Base-by-base conservation (phyloP, 2,329 filamentous ascomycete genomes). In the Venturia aucupariae region DNA sequence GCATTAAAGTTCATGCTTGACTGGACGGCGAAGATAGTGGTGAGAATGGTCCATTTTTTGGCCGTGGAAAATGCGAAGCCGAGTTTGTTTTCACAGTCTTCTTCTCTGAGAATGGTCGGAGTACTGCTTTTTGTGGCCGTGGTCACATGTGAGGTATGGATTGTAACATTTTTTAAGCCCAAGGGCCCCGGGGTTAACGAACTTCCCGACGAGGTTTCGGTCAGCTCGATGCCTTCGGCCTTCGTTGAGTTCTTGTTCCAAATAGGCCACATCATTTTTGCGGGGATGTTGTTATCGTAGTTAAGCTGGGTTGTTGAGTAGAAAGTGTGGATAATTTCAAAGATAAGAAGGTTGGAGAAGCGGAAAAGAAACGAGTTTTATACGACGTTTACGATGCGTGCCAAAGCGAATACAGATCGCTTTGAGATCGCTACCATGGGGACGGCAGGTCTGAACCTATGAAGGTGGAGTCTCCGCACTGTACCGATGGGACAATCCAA, bases 1-100 rank as follows among this genome's bases (percentile, higher is more conserved):
- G 81, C 79, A 68, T 84, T 84, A 69, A 81, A 79, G 70, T 84
- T 84, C 75, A 82, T 82, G 19, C 76, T 79, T 30, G 80, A 77
- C 67, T 83, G 81, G 10, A 83, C 79, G 46, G 78, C 71, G 71
- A 83, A 82, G 68, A 83, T 80, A 66, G 80, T 75, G 32, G 72
- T 73, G 42, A 84, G 75, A 62, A 82, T 80, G 66, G 72, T 72
- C 82, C 79, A 82, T 70, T 83, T 84, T 68, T 80, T 81, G 73
- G 72, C 74, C 4, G 70, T 69, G 0, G 80, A 71, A 69, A 76
- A 83, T 24, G 70, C 69, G 68, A 77, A 79, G 11, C 76, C 81
- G 1, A 82, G 78, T 30, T 73, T 70, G 19, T 78, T 71, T 63
- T 77, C 76, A 66, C 74, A 72, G 48, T 78, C 75, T 10, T 65